Conservation (phyloP, 2,329 filamentous ascomycete genomes). For the Coleophoma eucalyptorum region DNA sequence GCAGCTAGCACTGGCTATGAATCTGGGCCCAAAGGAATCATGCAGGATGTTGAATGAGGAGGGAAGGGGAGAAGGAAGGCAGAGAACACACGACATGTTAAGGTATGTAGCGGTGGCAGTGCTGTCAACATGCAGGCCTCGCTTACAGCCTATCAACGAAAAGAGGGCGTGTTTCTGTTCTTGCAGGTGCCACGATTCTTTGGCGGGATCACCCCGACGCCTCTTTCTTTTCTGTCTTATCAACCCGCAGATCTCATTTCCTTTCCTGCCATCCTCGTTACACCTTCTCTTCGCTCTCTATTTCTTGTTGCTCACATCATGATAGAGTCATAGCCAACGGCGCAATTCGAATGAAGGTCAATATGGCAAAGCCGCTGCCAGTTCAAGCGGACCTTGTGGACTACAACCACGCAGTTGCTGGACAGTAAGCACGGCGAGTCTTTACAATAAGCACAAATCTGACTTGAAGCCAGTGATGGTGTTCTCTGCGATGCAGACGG, state of each 20-base stretch:
- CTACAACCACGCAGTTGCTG: slow-evolving; percentile 75
- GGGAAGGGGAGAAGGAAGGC: not conserved
- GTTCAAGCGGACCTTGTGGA: slow-evolving; percentile 53
- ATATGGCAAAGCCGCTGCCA: slow-evolving; percentile 37
- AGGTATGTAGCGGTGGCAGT: no score
- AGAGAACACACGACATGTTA: no score
- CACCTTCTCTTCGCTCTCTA: slow-evolving; percentile 6
- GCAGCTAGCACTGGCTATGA: no score
- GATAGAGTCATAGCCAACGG: slow-evolving; percentile 24
- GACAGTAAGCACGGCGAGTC: slow-evolving; percentile 60
- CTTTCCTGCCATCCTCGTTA: slow-evolving; percentile 4
- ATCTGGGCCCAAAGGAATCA: no score
- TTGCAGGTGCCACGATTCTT: not conserved
- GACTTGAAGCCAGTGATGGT: slow-evolving; percentile 63
- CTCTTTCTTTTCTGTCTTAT: not conserved
- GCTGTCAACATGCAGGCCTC: no score
- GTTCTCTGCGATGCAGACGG: slow-evolving; percentile 82
- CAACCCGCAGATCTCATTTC: not conserved
- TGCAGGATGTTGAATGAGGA: no score
- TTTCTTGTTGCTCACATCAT: slow-evolving; percentile 20
- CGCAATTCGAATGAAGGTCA: slow-evolving; percentile 19
- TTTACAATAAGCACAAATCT: slow-evolving; percentile 5
- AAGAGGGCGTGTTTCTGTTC: no score
- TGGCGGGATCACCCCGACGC: not conserved
- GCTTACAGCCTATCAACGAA: no score